Percentiles rank a stretch among this genome's conserved stretches.
These are phyloP conservation scores for Debaryomyces coudertii DNA, from an alignment of 1,139 yeast species.

Conservation along the genomic window DNA sequence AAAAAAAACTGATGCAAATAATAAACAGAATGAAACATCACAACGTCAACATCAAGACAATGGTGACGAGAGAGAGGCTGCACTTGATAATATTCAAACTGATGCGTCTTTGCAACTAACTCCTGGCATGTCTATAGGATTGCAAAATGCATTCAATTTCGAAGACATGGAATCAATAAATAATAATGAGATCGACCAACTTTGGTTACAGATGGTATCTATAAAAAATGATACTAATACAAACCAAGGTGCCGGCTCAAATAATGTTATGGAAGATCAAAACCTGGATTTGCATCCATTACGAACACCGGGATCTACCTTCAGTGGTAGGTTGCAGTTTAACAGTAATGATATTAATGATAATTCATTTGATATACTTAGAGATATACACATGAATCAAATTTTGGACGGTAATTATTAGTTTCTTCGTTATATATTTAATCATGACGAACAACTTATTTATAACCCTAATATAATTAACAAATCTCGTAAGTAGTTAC, in stretches of 20 bases:
- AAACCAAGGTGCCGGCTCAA: not conserved
- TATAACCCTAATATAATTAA: conserved; percentile 1
- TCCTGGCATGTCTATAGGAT: conserved; percentile 3
- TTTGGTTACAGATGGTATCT: conserved; percentile 40
- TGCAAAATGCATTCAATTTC: conserved; percentile 16
- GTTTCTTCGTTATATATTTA: not conserved
- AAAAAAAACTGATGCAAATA: not conserved
- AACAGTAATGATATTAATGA: not conserved
- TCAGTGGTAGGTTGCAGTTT: not conserved
- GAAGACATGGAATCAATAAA: conserved; percentile 28
- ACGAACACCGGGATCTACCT: not conserved
- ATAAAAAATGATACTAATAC: conserved; percentile 24
- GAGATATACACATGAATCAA: not conserved
- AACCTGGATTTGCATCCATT: conserved; percentile 1
- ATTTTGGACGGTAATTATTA: not conserved
- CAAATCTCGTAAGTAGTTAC: not conserved
- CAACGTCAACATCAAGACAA: not conserved
- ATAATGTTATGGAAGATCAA: not conserved
- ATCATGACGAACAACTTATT: no score
- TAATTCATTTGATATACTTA: not conserved
- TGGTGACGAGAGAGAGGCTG: not conserved
- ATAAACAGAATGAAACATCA: not conserved
- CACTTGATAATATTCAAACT: not conserved
- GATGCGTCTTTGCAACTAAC: not conserved
- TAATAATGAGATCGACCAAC: conserved; percentile 38